phyloP scores from a whole-genome alignment of 1,284 basidiomycete genomes.

The Gastroboletus turbinatus region DNA sequence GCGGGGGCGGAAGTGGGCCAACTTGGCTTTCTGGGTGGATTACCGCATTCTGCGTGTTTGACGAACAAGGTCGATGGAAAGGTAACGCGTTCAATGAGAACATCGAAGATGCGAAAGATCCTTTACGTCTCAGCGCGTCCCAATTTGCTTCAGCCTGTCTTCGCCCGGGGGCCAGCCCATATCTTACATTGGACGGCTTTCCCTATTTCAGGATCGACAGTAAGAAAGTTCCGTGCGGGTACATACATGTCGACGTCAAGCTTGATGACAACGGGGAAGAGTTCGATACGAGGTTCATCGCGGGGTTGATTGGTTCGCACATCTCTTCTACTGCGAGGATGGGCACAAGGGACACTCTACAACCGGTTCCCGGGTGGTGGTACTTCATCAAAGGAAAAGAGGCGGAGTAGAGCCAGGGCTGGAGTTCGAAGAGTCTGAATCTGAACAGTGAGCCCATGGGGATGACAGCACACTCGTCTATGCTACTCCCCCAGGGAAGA shows the following conservation, averaged over 20 bases:
- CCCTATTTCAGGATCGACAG: background rate
- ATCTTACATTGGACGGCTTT: background rate
- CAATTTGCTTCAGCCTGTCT: background rate
- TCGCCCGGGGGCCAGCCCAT: constrained; percentile 1
- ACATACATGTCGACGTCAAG: background rate
- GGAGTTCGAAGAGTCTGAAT: background rate
- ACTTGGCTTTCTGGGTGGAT: constrained; percentile 34
- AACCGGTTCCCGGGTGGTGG: background rate
- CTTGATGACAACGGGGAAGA: background rate
- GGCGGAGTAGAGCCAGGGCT: too few relatives aligned
- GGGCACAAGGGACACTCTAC: background rate
- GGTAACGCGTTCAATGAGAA: background rate
- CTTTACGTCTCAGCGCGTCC: background rate
- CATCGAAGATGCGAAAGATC: too few relatives aligned
- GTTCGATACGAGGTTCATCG: background rate
- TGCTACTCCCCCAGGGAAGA: too few relatives aligned
- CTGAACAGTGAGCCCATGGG: too few relatives aligned
- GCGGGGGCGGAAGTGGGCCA: constrained; percentile 17
- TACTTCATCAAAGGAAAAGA: background rate
- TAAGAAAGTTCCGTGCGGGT: background rate
- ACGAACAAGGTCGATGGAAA: constrained; percentile 25
- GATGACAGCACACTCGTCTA: too few relatives aligned
- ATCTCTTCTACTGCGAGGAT: background rate
- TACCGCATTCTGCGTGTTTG: constrained; percentile 35
- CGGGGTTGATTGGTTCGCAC: background rate